Evolutionary conservation across 2,329 filamentous ascomycete species (phyloP).

Genomic region (Reticulascus tulasneorum): DNA sequence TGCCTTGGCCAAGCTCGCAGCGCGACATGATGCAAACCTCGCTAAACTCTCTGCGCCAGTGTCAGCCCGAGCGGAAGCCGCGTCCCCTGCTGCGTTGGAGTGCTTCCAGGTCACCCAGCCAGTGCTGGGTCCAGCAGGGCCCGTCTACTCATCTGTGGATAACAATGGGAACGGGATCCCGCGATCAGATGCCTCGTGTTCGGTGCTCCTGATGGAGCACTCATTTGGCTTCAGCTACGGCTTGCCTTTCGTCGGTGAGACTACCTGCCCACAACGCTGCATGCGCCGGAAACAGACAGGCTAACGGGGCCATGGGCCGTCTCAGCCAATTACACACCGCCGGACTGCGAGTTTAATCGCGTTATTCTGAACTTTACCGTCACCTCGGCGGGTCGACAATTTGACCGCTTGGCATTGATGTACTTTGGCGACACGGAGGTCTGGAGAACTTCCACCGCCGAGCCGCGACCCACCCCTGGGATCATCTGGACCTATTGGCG

Average conservation of each 20-base stretch:
- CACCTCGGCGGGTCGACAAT: conserved; percentile 67
- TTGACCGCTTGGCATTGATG: conserved; percentile 71
- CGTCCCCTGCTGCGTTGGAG: conserved; percentile 33
- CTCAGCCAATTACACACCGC: conserved; percentile 66
- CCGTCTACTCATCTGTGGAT: conserved; percentile 12
- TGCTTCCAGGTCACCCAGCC: conserved; percentile 69
- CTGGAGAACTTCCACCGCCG: conserved; percentile 79
- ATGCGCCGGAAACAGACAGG: not conserved
- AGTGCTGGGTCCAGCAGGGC: conserved; percentile 47
- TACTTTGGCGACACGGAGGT: conserved; percentile 75
- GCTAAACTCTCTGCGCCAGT: conserved; percentile 5
- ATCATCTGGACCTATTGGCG: conserved; percentile 76
- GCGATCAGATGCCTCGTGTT: conserved; percentile 33
- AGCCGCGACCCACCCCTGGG: conserved; percentile 62
- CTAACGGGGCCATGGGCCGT: not conserved
- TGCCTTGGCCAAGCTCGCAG: conserved; percentile 3
- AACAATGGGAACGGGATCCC: conserved; percentile 13
- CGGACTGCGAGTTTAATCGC: conserved; percentile 66
- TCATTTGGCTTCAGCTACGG: conserved; percentile 71
- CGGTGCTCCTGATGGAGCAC: conserved; percentile 63
- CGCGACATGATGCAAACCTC: conserved; percentile 5
- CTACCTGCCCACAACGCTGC: not conserved
- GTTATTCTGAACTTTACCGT: conserved; percentile 75
- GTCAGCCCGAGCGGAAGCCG: not conserved
- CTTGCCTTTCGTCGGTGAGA: conserved; percentile 66